phyloP scores from a whole-genome alignment of 75 land plant species.

The Picea glauca region DNA sequence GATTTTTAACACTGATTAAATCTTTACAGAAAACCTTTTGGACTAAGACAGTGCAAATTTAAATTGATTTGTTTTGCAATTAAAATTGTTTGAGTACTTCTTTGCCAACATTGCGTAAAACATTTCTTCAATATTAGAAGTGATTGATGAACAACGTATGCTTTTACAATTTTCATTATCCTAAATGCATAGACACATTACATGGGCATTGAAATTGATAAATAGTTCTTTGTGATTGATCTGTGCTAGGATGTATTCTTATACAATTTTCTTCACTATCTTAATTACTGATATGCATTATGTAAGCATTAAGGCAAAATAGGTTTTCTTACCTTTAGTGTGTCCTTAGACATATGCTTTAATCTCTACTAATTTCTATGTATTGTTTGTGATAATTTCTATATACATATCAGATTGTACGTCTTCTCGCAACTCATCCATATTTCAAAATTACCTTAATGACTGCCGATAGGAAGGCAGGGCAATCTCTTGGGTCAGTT shows the following conservation, averaged over 20 bases:
- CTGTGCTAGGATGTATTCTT: neutral
- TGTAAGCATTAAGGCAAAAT: neutral
- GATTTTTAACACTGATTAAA: no score
- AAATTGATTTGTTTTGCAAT: no score
- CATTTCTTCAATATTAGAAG: neutral
- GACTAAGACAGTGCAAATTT: no score
- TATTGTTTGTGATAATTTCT: neutral
- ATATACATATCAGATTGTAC: slow-evolving; percentile 51
- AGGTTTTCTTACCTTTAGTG: neutral
- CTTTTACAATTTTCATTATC: neutral
- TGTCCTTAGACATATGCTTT: neutral
- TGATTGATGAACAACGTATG: neutral
- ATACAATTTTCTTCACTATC: neutral
- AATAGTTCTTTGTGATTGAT: neutral
- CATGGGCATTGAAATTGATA: neutral
- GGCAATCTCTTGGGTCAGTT: slow-evolving; percentile 84
- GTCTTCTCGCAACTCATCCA: slow-evolving; percentile 91
- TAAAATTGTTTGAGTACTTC: neutral
- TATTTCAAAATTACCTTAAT: slow-evolving; percentile 62
- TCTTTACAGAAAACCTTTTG: no score
- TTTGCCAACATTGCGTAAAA: neutral
- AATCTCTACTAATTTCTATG: neutral
- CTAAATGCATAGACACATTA: neutral
- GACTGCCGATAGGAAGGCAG: slow-evolving; percentile 99
- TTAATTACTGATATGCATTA: neutral